These are phyloP conservation scores for Favolaschia claudopus DNA, from an alignment of 768 basidiomycete genomes.

Conservation along the genomic window DNA sequence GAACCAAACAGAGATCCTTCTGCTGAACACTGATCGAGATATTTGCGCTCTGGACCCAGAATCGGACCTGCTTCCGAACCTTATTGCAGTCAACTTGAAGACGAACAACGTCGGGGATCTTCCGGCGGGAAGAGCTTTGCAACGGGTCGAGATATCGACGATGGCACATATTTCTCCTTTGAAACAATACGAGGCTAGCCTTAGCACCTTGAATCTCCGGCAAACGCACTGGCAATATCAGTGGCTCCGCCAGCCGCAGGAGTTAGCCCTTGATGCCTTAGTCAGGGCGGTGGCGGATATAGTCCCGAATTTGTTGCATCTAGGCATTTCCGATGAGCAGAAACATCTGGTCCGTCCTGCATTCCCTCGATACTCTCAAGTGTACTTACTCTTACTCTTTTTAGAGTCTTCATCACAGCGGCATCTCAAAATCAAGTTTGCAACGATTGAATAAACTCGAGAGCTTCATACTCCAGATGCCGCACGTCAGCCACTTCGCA, in stretches of 20 bases:
- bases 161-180: background rate
- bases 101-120: background rate
- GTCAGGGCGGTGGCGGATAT: background rate
- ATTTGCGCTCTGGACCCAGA: background rate
- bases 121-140: background rate
- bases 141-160: background rate
- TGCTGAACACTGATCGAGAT: background rate
- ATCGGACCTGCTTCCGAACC: background rate
- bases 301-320: background rate
- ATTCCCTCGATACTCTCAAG: no score
- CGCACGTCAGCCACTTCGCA: background rate
- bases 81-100: conserved; percentile 5
- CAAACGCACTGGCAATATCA: no score
- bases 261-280: background rate
- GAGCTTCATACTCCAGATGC: background rate
- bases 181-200: background rate
- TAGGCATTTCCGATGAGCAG: background rate
- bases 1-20: conserved; percentile 8
- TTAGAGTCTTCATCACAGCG: background rate
- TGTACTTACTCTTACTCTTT: no score
- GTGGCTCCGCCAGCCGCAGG: no score
- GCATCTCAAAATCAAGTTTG: background rate
- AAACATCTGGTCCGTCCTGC: background rate
- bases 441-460: background rate
- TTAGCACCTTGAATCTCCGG: conserved; percentile 7